Conservation (phyloP, 768 basidiomycete species). For the Mrakia blollopis region DNA sequence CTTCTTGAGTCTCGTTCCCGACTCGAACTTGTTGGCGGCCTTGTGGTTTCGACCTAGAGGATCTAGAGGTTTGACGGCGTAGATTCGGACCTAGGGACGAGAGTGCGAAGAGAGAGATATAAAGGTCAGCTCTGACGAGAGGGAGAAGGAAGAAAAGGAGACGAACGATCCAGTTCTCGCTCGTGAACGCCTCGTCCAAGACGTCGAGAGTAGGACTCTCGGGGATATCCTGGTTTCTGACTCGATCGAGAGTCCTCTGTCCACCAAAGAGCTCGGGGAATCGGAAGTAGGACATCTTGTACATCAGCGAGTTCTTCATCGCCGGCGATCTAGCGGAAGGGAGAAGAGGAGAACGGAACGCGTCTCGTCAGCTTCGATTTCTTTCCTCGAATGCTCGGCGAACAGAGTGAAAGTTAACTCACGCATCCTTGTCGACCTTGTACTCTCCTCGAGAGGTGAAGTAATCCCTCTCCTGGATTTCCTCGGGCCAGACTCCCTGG, state of each 20-base stretch:
- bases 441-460: slow-evolving; percentile 93
- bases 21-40: slow-evolving; percentile 73
- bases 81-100: slow-evolving; percentile 63
- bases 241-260: slow-evolving; percentile 70
- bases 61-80: slow-evolving; percentile 91
- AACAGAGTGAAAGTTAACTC: slow-evolving; percentile 31
- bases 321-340: slow-evolving; percentile 51
- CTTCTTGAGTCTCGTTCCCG: slow-evolving; percentile 82
- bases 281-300: slow-evolving; percentile 47
- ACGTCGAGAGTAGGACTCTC: slow-evolving; percentile 75
- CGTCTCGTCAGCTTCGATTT: not conserved
- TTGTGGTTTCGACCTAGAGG: slow-evolving; percentile 82
- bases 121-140: not conserved
- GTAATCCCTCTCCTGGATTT: slow-evolving; percentile 90
- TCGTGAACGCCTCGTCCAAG: slow-evolving; percentile 95
- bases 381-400: not conserved
- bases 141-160: not conserved
- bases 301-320: slow-evolving; percentile 64
- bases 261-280: slow-evolving; percentile 84
- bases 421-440: slow-evolving; percentile 76
- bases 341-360: not conserved
- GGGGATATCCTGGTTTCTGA: slow-evolving; percentile 80
- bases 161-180: slow-evolving; percentile 97
- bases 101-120: not conserved
- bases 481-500: slow-evolving; percentile 96